These are phyloP conservation scores for Venturia aucupariae DNA, from an alignment of 2,329 filamentous ascomycete genomes.

Conservation along the genomic window DNA sequence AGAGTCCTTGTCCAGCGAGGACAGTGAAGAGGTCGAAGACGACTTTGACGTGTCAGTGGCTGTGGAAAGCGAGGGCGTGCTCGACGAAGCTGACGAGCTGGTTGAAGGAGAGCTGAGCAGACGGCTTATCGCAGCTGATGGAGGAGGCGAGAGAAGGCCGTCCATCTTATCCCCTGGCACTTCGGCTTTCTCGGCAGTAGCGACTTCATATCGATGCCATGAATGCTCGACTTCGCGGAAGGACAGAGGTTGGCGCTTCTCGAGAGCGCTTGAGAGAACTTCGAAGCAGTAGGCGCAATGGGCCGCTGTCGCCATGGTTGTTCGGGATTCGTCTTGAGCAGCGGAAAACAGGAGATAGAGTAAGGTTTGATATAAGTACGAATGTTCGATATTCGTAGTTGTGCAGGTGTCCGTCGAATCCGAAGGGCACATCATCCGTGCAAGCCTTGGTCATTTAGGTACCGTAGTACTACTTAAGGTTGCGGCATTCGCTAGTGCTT, in stretches of 20 bases:
- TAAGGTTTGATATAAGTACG: neutral
- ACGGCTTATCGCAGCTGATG: conserved; percentile 36
- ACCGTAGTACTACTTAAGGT: too few species aligned
- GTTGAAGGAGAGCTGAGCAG: conserved; percentile 35
- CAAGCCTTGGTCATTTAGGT: too few species aligned
- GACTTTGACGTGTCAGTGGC: conserved; percentile 22
- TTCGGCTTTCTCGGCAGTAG: conserved; percentile 26
- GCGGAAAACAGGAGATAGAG: neutral
- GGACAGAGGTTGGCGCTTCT: conserved; percentile 56
- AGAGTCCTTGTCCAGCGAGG: conserved; percentile 25
- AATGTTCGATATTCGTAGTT: too few species aligned
- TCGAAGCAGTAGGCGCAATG: conserved; percentile 97
- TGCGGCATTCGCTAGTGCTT: too few species aligned
- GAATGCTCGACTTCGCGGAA: conserved; percentile 62
- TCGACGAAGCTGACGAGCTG: conserved; percentile 37
- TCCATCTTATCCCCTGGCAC: conserved; percentile 26
- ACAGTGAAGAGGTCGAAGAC: conserved; percentile 24
- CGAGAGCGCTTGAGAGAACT: conserved; percentile 64
- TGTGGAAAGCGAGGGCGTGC: conserved; percentile 9
- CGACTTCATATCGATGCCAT: conserved; percentile 47
- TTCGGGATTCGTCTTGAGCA: neutral
- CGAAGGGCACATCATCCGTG: too few species aligned
- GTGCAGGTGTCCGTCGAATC: too few species aligned
- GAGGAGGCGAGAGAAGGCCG: conserved; percentile 21
- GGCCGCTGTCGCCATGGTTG: conserved; percentile 68